Conservation (phyloP, 805 yeast genomes). For the Schwanniomyces yamadae region DNA sequence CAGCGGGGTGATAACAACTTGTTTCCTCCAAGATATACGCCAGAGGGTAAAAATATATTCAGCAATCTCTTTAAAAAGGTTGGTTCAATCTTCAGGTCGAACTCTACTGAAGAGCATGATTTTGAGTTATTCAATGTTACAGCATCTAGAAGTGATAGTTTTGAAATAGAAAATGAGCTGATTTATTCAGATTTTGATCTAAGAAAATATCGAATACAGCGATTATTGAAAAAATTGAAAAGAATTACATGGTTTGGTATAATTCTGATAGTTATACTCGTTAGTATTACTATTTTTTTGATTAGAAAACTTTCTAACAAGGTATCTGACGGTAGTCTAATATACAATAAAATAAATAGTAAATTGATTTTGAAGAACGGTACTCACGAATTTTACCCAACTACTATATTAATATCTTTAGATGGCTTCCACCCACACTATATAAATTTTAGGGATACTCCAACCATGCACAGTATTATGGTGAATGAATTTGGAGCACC, state of each 20-base stretch:
- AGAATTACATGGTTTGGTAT: constrained; percentile 13
- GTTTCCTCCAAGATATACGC: too few species aligned
- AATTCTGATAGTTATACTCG: constrained; percentile 1
- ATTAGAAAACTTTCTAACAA: neutral
- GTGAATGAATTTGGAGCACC: constrained; percentile 63
- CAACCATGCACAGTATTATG: constrained; percentile 61
- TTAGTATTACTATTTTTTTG: neutral
- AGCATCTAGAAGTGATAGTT: constrained; percentile 5
- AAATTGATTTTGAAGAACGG: constrained; percentile 43
- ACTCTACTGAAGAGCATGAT: neutral
- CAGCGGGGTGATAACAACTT: constrained; percentile 15
- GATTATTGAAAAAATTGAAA: constrained; percentile 23
- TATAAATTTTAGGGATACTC: constrained; percentile 64
- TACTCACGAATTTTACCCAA: constrained; percentile 68
- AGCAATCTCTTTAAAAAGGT: neutral
- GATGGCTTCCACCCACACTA: constrained; percentile 94
- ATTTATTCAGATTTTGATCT: constrained; percentile 10
- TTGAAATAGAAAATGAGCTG: constrained; percentile 20
- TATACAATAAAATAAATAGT: constrained; percentile 8
- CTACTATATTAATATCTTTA: constrained; percentile 75
- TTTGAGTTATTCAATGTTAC: constrained; percentile 8
- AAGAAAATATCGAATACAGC: constrained; percentile 24
- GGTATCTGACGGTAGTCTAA: neutral
- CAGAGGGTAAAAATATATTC: neutral
- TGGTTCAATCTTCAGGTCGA: neutral